Conservation (phyloP, 2,329 filamentous ascomycete genomes). For the Pseudogymnoascus sp. region DNA sequence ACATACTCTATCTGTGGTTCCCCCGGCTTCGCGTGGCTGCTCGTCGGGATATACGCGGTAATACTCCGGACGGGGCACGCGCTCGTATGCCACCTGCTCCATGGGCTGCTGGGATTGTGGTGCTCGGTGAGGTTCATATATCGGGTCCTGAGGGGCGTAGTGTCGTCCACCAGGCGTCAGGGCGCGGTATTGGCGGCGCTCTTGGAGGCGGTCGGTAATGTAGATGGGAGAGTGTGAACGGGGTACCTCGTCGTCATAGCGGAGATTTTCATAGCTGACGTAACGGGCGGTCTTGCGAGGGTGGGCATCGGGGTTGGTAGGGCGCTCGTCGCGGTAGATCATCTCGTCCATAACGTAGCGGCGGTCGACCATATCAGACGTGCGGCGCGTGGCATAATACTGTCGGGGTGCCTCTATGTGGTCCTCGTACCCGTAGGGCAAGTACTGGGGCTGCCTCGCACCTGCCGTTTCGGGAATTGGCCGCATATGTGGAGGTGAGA, state of each 20-base stretch:
- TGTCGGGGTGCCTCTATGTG: conserved; percentile 15
- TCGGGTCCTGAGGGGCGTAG: conserved; percentile 19
- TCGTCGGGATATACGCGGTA: conserved; percentile 31
- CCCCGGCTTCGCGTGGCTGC: conserved; percentile 23
- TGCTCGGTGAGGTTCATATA: conserved; percentile 25
- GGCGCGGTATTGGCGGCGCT: conserved; percentile 27
- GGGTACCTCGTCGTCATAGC: conserved; percentile 15
- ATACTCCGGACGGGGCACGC: conserved; percentile 29
- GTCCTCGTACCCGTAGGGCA: conserved; percentile 23
- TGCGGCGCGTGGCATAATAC: conserved; percentile 21
- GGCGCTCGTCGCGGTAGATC: conserved; percentile 29
- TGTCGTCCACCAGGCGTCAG: conserved; percentile 25
- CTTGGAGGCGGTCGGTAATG: conserved; percentile 23
- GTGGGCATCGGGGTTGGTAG: conserved; percentile 14
- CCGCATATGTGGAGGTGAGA: not conserved
- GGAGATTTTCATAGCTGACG: conserved; percentile 28
- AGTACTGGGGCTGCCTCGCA: conserved; percentile 11
- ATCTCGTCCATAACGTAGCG: conserved; percentile 28
- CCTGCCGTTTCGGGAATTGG: not conserved
- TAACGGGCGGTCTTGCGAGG: conserved; percentile 30
- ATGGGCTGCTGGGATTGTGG: conserved; percentile 18
- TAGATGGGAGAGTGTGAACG: conserved; percentile 32
- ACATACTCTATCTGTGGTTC: conserved; percentile 38
- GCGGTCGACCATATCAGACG: conserved; percentile 28
- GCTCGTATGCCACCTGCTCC: conserved; percentile 28